Percentiles rank a stretch among this genome's conserved stretches.
These are phyloP conservation scores for Agrocybe chaxingu DNA, from an alignment of 768 basidiomycete species.

Conservation along the genomic window DNA sequence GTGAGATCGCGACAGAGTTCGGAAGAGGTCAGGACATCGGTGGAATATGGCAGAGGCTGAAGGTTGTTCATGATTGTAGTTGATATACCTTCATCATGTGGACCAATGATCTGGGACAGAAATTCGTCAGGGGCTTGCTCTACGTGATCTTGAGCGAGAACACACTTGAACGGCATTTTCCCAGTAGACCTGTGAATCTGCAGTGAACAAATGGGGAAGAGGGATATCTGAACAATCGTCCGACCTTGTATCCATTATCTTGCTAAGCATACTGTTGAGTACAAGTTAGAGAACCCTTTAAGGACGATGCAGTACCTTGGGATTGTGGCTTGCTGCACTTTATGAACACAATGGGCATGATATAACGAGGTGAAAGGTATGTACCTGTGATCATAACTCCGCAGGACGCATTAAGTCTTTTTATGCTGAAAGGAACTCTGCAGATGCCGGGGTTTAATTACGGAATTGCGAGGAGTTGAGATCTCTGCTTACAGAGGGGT, in stretches of 20 bases:
- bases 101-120: constrained; percentile 66
- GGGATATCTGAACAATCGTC: not conserved
- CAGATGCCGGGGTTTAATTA: not conserved
- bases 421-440: constrained; percentile 81
- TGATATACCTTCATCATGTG: constrained; percentile 80
- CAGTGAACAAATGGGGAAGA: constrained; percentile 2
- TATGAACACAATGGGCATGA: not conserved
- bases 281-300: not conserved
- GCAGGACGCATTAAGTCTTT: constrained; percentile 62
- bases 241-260: constrained; percentile 87
- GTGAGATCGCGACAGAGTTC: constrained; percentile 55
- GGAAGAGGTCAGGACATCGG: constrained; percentile 32
- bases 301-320: constrained; percentile 50
- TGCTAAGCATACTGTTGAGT: constrained; percentile 35
- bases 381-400: constrained; percentile 90
- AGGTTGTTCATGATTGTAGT: constrained; percentile 59
- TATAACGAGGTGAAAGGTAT: constrained; percentile 9
- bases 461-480: not conserved
- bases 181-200: constrained; percentile 69
- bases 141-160: not conserved
- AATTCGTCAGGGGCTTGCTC: not conserved
- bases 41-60: constrained; percentile 46
- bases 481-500: constrained; percentile 44
- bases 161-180: constrained; percentile 80
- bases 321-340: constrained; percentile 76